phyloP scores from a whole-genome alignment of 208 protist genomes.

The Leishmania martiniquensis region DNA sequence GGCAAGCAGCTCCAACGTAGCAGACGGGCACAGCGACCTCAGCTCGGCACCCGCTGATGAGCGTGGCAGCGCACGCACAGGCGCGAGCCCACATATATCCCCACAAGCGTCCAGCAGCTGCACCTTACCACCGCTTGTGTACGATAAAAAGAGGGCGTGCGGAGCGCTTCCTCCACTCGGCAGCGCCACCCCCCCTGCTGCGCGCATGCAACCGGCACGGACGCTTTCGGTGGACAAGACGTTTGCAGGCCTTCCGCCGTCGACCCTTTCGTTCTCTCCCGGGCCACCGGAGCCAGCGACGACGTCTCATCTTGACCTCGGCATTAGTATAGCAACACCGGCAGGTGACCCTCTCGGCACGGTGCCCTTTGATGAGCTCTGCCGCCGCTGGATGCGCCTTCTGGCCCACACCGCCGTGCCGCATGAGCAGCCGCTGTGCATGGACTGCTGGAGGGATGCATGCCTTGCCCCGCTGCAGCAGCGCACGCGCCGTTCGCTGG shows the following conservation, averaged over 20 bases:
- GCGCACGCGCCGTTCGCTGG: conserved; percentile 1
- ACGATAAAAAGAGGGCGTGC: background rate
- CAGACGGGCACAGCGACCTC: background rate
- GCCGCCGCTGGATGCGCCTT: conserved; percentile 30
- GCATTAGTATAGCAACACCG: background rate
- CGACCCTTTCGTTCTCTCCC: background rate
- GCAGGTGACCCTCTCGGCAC: background rate
- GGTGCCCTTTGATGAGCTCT: conserved; percentile 17
- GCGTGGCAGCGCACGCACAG: background rate
- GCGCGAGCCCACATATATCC: background rate
- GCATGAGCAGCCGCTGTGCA: conserved; percentile 26
- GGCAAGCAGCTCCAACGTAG: background rate
- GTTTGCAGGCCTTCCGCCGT: background rate
- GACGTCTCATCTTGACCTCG: background rate
- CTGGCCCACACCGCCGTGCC: conserved; percentile 9
- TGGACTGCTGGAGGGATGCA: conserved; percentile 16
- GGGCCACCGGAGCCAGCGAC: background rate
- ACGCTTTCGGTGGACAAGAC: background rate
- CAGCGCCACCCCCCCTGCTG: background rate
- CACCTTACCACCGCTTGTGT: background rate
- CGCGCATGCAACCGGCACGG: background rate
- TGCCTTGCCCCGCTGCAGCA: conserved; percentile 25
- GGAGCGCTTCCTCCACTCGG: background rate
- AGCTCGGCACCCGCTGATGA: background rate
- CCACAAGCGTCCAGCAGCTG: background rate